A percentile compares a stretch with the other conserved stretches of the same genome.
Evolutionary conservation across 495 filamentous ascomycete genomes (phyloP).

Genomic region (Talaromyces adpressus): DNA sequence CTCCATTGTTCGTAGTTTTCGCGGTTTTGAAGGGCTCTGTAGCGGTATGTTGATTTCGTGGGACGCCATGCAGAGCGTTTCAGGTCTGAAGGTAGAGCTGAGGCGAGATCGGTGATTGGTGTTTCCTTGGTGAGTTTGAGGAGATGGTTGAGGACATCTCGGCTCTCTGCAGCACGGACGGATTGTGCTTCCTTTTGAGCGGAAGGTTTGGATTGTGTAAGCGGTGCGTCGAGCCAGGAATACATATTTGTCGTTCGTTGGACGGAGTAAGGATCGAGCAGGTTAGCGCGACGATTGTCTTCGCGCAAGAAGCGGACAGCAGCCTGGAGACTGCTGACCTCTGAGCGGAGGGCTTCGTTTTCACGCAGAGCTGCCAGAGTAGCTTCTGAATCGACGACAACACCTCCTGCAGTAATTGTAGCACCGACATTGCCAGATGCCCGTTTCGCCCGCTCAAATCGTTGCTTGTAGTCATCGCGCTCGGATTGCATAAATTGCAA

Average conservation of each 20-base stretch:
- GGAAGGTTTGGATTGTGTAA: conserved; percentile 39
- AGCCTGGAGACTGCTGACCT: conserved; percentile 64
- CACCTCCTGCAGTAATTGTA: conserved; percentile 27
- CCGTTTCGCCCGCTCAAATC: conserved; percentile 50
- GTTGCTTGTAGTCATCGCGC: conserved; percentile 67
- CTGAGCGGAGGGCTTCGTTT: conserved; percentile 62
- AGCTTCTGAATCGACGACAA: conserved; percentile 35
- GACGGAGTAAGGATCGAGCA: conserved; percentile 52
- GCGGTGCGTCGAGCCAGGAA: conserved; percentile 59
- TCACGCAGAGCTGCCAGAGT: conserved; percentile 59
- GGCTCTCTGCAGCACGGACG: conserved; percentile 57
- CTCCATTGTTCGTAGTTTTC: conserved; percentile 55
- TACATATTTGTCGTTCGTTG: conserved; percentile 45
- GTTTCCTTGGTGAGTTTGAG: conserved; percentile 58
- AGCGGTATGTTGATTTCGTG: conserved; percentile 47
- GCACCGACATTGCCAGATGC: conserved; percentile 47
- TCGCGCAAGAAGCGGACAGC: conserved; percentile 73
- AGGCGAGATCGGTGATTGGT: conserved; percentile 47
- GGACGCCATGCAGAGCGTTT: conserved; percentile 57
- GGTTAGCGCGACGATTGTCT: conserved; percentile 61
- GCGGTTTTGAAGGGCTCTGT: conserved; percentile 51
- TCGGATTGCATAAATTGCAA: conserved; percentile 51
- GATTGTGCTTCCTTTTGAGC: conserved; percentile 49
- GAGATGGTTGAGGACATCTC: conserved; percentile 64
- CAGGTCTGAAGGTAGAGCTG: conserved; percentile 33